phyloP scores from a whole-genome alignment of 768 basidiomycete species.

The Saitozyma sp. region DNA sequence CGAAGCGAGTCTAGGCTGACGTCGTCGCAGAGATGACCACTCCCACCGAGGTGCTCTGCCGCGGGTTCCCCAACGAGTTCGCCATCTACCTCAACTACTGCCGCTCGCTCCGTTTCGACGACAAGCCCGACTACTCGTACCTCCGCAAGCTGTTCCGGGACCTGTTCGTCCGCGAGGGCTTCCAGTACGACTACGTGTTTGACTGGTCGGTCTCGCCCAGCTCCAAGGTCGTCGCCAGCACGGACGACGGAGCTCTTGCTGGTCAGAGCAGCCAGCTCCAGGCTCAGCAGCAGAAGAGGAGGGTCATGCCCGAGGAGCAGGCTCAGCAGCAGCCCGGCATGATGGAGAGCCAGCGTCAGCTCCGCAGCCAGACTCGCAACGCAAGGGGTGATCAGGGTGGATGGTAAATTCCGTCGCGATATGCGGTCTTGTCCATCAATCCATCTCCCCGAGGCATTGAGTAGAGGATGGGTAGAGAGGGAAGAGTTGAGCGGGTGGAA shows the following conservation, averaged over 20 bases:
- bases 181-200: constrained; percentile 99
- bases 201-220: constrained; percentile 67
- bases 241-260: constrained; percentile 1
- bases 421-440: not conserved
- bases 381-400: constrained; percentile 19
- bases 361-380: constrained; percentile 44
- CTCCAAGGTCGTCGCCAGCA: constrained; percentile 14
- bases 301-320: constrained; percentile 27
- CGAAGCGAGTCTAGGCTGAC: constrained; percentile 6
- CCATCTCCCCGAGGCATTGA: not conserved
- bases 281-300: constrained; percentile 15
- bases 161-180: constrained; percentile 93
- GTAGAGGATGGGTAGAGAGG: constrained; percentile 2
- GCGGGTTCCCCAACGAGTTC: constrained; percentile 99
- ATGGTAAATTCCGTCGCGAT: constrained; percentile 6
- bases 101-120: constrained; percentile 96
- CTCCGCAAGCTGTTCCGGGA: constrained; percentile 97
- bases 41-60: constrained; percentile 78
- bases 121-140: constrained; percentile 99
- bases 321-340: constrained; percentile 12
- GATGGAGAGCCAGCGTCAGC: constrained; percentile 41
- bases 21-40: constrained; percentile 83
- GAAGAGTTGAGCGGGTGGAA: not conserved
- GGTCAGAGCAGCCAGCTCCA: constrained; percentile 14
- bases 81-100: constrained; percentile 99